Base-by-base conservation (phyloP, 352 stramenopile genomes). In the Pythium brachiatum region DNA sequence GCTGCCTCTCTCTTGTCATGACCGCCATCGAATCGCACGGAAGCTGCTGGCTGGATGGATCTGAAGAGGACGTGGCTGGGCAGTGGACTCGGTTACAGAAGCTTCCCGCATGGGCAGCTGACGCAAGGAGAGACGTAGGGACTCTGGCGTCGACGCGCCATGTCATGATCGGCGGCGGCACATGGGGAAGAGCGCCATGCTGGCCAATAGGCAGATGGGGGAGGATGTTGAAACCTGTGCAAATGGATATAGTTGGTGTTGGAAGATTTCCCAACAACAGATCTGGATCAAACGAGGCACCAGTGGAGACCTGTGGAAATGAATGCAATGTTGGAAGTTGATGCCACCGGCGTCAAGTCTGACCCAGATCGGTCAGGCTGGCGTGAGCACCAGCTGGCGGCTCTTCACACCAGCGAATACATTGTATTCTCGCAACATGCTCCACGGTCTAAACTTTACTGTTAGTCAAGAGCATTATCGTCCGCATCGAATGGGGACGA, bases 31-130 rank as follows among this genome's bases (percentile, higher is more conserved):
- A n/a, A n/a, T n/a, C 29, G 9, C 5, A 34, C 29, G 29, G 29
- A 9, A 5, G 29, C 29, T 34, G 29, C 29, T 34, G 7, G 9
- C 16, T 32, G 25, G 25, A 12, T 26, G 41, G 18, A 26, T 48
- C 41, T 26, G 41, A 48, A 18, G 41, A 48, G 18, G 41, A 48
- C 41, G 34, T 41, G 34, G 34, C 11, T 18, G 34, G 9, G 9
- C 11, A n/a, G 34, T 41, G 34, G 9, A 8, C 9, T 41, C 2
- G 3, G 5, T 5, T 41, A 9, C 15, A 18, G 13, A 41, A 26
- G 41, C 41, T 48, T 48, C 41, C 41, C 41, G n/a, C 41, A n/a
- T n/a, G 41, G 6, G 41, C 41, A 48, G 41, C 41, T 48, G 41
- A 48, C 16, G 41, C n/a, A 18, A 27, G 9, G 41, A 48, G 41